Conservation (phyloP, 345 rosid genomes). For the Murraya paniculata region DNA sequence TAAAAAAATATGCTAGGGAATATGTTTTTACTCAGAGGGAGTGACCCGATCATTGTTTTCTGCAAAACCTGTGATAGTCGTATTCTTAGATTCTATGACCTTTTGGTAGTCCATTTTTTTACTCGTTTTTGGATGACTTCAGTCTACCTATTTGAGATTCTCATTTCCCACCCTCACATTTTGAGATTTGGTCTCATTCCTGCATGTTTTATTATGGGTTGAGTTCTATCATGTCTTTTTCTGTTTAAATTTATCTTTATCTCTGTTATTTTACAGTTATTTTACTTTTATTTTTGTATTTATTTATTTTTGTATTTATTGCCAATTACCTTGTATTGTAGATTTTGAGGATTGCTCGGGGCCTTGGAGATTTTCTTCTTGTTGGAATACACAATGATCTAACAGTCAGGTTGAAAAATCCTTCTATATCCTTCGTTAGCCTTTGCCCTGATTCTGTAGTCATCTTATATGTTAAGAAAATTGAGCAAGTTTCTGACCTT, state of each 20-base stretch:
- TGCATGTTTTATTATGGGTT: not conserved
- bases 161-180: too few relatives aligned
- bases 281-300: not conserved
- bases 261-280: constrained; percentile 4
- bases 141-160: not conserved
- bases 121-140: not conserved
- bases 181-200: not conserved
- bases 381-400: constrained; percentile 74
- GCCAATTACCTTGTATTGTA: constrained; percentile 11
- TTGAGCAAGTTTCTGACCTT: not conserved
- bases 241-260: not conserved
- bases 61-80: not conserved
- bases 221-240: not conserved
- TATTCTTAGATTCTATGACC: not conserved
- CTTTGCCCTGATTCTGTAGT: not conserved
- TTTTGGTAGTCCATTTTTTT: not conserved
- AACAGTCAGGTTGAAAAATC: constrained; percentile 48
- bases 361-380: constrained; percentile 77
- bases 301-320: not conserved
- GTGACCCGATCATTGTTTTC: not conserved
- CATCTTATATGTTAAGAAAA: not conserved
- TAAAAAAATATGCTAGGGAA: not conserved
- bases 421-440: not conserved
- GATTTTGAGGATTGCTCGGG: constrained; percentile 67
- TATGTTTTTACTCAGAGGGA: not conserved